Evolutionary conservation across 1,284 basidiomycete genomes (phyloP), one percentile per base, ranked within the genome.

Genomic region (Cystobasidium sp.): DNA sequence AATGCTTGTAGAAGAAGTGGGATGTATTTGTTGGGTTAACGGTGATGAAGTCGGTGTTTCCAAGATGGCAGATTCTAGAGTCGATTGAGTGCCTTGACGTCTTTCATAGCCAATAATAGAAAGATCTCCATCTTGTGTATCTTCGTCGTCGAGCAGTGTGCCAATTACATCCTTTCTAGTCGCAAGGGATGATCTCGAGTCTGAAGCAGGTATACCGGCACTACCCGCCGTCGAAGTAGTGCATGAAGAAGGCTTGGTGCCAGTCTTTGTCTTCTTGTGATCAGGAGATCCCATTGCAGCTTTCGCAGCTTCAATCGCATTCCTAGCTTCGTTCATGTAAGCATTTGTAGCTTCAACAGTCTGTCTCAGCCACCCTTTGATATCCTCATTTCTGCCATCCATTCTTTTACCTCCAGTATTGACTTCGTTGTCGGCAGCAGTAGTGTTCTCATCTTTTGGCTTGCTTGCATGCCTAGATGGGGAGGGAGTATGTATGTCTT

Each of bases 31-130:
- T 31, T 16, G 18, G 1, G 49, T 56, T 1, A 24, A 49, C 10
- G 56, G 56, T 58, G 69, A 64, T 9, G 46, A 52, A 24, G 46
- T 63, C n/a, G 69, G 61, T 39, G 69, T 71, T 61, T 71, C 69
- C 3, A 71, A 8, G 3, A 39, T 46, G 20, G 6, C 39, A 37
- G 69, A 71, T 49, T 71, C 69, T 14, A 71, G 14, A 16, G 69
- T 71, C 14, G 64, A 66, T 43, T 46, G 6, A 16, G 64, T 66
- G 14, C 44, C 64, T 66, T 66, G 41, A 46, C 61, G 22, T 49
- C 61, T 63, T 63, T 49, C 61, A 20, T 12, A 20, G 14, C 16
- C 53, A 31, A 55, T 55, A 20, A 55, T 55, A 31, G 53, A 4
- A 24, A 22, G 14, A 4, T 55, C 18, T 31, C 22, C 53, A 24